phyloP scores from a whole-genome alignment of 148 eudicot species.

The Nepenthes mirabilis region DNA sequence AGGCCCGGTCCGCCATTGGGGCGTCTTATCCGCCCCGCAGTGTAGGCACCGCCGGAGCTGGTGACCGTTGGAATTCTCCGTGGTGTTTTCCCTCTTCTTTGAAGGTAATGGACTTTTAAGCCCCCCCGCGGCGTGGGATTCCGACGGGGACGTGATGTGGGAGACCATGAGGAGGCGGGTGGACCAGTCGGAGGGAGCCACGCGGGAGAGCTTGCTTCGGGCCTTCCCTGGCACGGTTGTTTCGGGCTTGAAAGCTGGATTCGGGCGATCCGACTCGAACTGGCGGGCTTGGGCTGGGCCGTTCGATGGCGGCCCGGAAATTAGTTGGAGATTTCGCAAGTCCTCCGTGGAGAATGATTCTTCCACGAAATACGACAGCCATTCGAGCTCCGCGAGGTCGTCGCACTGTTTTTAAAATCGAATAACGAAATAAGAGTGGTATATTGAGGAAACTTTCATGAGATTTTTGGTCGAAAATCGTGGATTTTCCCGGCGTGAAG shows the following conservation, averaged over 20 bases:
- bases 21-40: conserved; percentile 87
- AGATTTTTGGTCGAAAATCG: too few relatives aligned
- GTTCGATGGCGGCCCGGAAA: conserved; percentile 15
- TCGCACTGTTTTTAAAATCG: conserved; percentile 31
- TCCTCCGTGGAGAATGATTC: conserved; percentile 14
- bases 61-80: conserved; percentile 13
- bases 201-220: conserved; percentile 88
- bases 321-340: conserved; percentile 14
- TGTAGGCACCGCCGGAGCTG: conserved; percentile 65
- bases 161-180: conserved; percentile 66
- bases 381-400: conserved; percentile 15
- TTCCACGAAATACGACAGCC: conserved; percentile 17
- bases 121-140: conserved; percentile 16
- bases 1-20: conserved; percentile 95
- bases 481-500: too few relatives aligned
- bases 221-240: conserved; percentile 77
- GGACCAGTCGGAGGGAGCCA: conserved; percentile 91
- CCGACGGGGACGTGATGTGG: conserved; percentile 6
- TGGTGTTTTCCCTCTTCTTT: conserved; percentile 3
- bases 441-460: too few relatives aligned
- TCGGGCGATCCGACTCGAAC: conserved; percentile 7
- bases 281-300: conserved; percentile 4
- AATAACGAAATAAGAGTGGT: background rate
- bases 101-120: background rate
- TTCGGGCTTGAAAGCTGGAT: conserved; percentile 25